Percentiles rank a stretch among this genome's conserved stretches.
phyloP scores from a whole-genome alignment of 2,329 filamentous ascomycete species.

The Endothia cerciana region DNA sequence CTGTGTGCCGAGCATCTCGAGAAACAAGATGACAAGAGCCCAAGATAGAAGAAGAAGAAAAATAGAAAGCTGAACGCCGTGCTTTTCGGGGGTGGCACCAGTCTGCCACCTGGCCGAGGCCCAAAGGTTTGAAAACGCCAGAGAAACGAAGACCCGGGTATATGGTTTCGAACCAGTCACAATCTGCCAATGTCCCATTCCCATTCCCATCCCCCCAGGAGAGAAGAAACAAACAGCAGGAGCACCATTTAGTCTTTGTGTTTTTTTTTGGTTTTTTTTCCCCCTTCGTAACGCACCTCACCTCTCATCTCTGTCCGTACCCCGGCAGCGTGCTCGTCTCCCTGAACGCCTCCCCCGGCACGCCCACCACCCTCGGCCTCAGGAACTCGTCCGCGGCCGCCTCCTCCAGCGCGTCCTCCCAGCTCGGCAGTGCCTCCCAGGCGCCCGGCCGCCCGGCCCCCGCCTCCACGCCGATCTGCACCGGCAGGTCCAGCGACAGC shows the following conservation, averaged over 20 bases:
- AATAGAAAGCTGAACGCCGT: not conserved
- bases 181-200: not conserved
- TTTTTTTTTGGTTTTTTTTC: too few relatives aligned
- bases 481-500: constrained; percentile 50
- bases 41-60: not conserved
- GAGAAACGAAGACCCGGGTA: not conserved
- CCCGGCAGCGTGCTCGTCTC: constrained; percentile 36
- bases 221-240: not conserved
- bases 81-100: not conserved
- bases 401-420: constrained; percentile 53
- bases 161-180: not conserved
- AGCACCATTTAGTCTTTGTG: not conserved
- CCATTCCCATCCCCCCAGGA: not conserved
- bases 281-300: too few relatives aligned
- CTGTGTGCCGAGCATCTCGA: not conserved
- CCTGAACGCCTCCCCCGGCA: constrained; percentile 30
- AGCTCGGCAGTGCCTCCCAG: constrained; percentile 49
- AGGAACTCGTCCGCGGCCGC: constrained; percentile 50
- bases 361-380: constrained; percentile 47
- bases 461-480: constrained; percentile 55
- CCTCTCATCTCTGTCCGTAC: constrained; percentile 30
- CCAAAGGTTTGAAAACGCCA: not conserved
- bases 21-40: not conserved
- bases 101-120: not conserved
- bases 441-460: constrained; percentile 16